Percentiles rank a stretch among this genome's conserved stretches.
Evolutionary conservation across 768 basidiomycete species (phyloP).

Genomic region (Suillus spraguei): DNA sequence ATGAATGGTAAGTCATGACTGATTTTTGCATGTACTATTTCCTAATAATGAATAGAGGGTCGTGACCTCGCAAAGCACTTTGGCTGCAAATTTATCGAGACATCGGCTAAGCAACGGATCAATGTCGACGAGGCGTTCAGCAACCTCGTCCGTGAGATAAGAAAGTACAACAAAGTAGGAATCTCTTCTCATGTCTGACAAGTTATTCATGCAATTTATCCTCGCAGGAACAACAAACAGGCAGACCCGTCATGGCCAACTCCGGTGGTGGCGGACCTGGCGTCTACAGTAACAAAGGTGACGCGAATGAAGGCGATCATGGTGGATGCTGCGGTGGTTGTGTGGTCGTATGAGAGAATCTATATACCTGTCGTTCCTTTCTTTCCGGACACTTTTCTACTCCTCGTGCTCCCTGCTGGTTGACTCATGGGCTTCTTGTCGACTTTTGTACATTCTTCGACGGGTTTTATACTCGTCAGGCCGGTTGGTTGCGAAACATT

Average conservation of each 20-base stretch:
- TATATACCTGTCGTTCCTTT: slow-evolving; percentile 3
- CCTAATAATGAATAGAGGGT: slow-evolving; percentile 68
- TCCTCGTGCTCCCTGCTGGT: slow-evolving; percentile 7
- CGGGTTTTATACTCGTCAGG: slow-evolving; percentile 9
- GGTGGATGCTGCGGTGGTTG: slow-evolving; percentile 71
- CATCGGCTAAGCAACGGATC: slow-evolving; percentile 94
- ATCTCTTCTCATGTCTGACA: slow-evolving; percentile 7
- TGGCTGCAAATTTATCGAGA: slow-evolving; percentile 93
- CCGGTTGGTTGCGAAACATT: slow-evolving; percentile 14
- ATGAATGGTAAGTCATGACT: slow-evolving; percentile 71
- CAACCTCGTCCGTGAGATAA: slow-evolving; percentile 90
- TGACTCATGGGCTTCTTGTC: slow-evolving; percentile 15
- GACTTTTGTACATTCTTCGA: slow-evolving; percentile 12
- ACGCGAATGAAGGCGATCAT: slow-evolving; percentile 53
- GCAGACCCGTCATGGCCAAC: slow-evolving; percentile 62
- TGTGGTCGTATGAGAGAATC: slow-evolving; percentile 50
- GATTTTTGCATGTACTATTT: slow-evolving; percentile 1
- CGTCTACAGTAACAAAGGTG: slow-evolving; percentile 47
- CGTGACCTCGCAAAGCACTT: slow-evolving; percentile 95
- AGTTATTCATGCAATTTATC: slow-evolving; percentile 3
- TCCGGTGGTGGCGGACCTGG: slow-evolving; percentile 45
- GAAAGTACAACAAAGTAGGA: slow-evolving; percentile 88
- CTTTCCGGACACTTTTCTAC: slow-evolving; percentile 11
- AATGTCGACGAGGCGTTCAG: slow-evolving; percentile 97
- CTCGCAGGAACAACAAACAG: slow-evolving; percentile 73